phyloP scores from a whole-genome alignment of 73 alveolate genomes.

The Paramecium primaurelia region DNA sequence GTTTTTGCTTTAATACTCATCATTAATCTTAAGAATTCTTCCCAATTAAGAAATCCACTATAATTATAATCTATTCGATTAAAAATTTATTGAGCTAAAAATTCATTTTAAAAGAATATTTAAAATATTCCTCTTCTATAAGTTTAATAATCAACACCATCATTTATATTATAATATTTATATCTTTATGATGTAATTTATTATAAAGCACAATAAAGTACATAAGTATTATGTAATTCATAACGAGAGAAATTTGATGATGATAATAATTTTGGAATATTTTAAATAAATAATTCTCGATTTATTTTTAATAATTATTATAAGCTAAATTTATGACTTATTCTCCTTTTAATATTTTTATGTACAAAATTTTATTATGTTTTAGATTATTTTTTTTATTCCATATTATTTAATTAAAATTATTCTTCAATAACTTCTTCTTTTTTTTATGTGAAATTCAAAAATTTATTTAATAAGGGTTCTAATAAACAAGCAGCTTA shows the following conservation, averaged over 20 bases:
- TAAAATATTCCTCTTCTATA: constrained; percentile 38
- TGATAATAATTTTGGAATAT: constrained; percentile 27
- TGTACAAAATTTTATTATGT: background rate
- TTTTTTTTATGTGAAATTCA: background rate
- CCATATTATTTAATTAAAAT: background rate
- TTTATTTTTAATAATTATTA: background rate
- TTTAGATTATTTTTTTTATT: background rate
- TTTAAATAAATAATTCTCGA: constrained; percentile 21
- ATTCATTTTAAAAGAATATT: constrained; percentile 22
- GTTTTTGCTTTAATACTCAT: constrained; percentile 34
- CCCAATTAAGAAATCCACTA: constrained; percentile 39
- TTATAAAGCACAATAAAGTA: constrained; percentile 28
- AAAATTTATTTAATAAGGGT: background rate
- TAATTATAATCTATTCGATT: constrained; percentile 12
- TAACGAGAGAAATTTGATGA: background rate
- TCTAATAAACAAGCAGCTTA: background rate
- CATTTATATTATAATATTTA: background rate
- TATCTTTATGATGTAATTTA: constrained; percentile 47
- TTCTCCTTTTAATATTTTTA: background rate
- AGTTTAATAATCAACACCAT: constrained; percentile 26
- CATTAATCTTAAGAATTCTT: constrained; percentile 3
- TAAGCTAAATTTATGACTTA: background rate
- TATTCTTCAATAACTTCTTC: background rate
- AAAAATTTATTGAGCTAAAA: background rate
- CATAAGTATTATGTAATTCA: constrained; percentile 20